Conservation (phyloP, 2,329 filamentous ascomycete genomes). For the Trichoderma endophyticum region DNA sequence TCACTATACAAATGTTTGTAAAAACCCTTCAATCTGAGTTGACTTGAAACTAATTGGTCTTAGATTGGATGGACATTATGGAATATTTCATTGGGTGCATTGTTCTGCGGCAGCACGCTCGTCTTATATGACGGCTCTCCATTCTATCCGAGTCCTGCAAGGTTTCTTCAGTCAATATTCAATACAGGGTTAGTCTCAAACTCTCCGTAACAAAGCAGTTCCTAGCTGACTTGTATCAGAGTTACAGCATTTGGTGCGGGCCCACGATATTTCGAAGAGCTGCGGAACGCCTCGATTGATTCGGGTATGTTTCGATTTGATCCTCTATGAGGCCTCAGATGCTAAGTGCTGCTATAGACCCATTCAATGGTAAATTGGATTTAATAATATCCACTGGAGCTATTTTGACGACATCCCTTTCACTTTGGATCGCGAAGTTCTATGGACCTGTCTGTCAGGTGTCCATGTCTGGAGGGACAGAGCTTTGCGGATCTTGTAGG, state of each 20-base stretch:
- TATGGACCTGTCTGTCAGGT: not conserved
- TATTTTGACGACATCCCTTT: not conserved
- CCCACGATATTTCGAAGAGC: not conserved
- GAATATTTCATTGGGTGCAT: no score
- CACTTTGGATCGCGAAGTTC: not conserved
- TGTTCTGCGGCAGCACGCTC: no score
- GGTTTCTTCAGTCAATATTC: no score
- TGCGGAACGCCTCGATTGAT: not conserved
- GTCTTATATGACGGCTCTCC: no score
- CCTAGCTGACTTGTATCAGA: not conserved
- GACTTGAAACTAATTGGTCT: no score
- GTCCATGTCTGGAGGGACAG: not conserved
- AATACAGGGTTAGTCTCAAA: no score
- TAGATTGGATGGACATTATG: no score
- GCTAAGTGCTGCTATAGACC: not conserved
- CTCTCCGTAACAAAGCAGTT: not conserved
- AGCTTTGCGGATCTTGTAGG: not conserved
- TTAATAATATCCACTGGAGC: not conserved
- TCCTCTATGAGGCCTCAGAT: rapidly evolving
- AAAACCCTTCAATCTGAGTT: no score
- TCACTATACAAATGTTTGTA: no score
- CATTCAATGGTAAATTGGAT: not conserved
- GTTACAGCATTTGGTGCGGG: not conserved
- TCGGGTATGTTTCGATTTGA: not conserved
- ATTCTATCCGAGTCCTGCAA: no score